phyloP scores from a whole-genome alignment of 129 eudicot genomes.

The Helianthus tuberosus region DNA sequence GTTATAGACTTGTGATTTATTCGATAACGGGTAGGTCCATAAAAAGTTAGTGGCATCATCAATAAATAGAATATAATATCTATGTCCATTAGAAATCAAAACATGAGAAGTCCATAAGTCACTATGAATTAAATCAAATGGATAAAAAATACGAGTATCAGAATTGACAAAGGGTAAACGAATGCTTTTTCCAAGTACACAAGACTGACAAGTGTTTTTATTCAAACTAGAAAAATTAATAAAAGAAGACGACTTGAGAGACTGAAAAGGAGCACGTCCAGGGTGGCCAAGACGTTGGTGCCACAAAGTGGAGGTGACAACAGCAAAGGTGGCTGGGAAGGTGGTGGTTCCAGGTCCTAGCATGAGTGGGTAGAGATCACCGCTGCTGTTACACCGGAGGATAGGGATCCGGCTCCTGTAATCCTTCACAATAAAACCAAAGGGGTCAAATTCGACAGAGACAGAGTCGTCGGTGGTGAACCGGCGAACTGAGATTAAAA shows the following conservation, averaged over 20 bases:
- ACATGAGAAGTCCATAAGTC: neutral
- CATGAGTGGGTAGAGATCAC: no score
- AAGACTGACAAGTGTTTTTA: neutral
- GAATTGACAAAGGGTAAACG: neutral
- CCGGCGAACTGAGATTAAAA: no score
- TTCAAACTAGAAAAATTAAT: neutral
- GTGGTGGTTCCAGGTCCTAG: no score
- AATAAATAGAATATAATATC: neutral
- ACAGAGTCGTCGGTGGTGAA: no score
- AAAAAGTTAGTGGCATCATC: neutral
- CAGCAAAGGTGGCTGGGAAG: neutral
- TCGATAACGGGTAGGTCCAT: neutral
- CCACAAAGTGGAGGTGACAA: neutral
- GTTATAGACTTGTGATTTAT: neutral
- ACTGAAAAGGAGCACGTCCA: no score
- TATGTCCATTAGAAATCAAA: neutral
- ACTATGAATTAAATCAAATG: neutral
- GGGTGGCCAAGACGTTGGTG: neutral
- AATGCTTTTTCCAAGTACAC: neutral
- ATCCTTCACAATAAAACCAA: neutral
- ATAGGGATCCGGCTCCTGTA: no score
- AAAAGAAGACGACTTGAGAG: neutral
- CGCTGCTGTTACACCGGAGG: no score
- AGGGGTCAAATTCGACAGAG: no score
- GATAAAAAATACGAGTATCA: neutral